Evolutionary conservation across 495 filamentous ascomycete genomes (phyloP).

Genomic region (Penicillium psychrofluorescens): DNA sequence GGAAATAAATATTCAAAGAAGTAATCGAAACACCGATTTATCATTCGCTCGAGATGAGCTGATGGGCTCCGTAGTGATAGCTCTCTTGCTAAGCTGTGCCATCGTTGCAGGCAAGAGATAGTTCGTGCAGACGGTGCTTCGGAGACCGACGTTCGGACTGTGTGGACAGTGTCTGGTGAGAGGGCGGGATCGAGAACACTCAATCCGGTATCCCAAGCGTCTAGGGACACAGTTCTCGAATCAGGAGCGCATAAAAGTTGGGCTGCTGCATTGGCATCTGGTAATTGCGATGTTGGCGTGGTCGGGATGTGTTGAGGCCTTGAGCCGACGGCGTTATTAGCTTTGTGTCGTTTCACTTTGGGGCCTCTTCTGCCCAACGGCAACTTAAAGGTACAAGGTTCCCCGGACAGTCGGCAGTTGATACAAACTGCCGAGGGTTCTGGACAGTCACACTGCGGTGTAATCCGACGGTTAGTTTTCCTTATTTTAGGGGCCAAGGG

Average conservation of each 20-base stretch:
- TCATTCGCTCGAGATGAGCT: constrained; percentile 1
- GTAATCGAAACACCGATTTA: constrained; percentile 15
- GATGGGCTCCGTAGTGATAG: constrained; percentile 1
- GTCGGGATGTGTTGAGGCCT: background rate
- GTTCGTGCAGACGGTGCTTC: constrained; percentile 6
- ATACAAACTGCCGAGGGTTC: constrained; percentile 6
- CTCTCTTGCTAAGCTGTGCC: constrained; percentile 4
- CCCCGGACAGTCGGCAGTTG: constrained; percentile 7
- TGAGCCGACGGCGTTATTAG: background rate
- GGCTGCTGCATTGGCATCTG: background rate
- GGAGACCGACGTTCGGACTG: constrained; percentile 7
- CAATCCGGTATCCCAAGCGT: constrained; percentile 6
- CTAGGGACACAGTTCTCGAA: constrained; percentile 1
- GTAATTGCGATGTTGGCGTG: background rate
- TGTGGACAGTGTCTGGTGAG: constrained; percentile 12
- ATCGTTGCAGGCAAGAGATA: constrained; percentile 10
- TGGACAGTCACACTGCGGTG: constrained; percentile 7
- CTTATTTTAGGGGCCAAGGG: no score
- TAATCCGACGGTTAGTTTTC: no score
- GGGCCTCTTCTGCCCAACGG: constrained; percentile 12
- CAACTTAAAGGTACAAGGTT: constrained; percentile 12
- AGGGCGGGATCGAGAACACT: constrained; percentile 8
- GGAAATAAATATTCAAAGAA: constrained; percentile 22
- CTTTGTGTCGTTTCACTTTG: constrained; percentile 7
- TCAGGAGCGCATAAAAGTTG: background rate